Evolutionary conservation across 805 yeast species (phyloP), one percentile per base, ranked within the genome.

Genomic region (Kodamaea jinghongensis): DNA sequence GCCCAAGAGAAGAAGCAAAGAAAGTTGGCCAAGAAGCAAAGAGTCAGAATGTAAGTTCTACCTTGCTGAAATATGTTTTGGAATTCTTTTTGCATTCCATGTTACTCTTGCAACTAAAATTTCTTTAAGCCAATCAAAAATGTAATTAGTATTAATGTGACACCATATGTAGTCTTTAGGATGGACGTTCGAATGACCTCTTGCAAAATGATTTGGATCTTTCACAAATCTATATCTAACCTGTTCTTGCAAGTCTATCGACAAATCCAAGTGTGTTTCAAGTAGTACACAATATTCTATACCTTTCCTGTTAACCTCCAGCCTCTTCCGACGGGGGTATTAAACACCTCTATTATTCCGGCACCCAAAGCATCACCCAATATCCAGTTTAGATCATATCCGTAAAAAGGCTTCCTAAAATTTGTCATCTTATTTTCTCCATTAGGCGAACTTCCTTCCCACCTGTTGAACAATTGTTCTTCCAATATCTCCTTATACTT

Each of bases 1-100:
- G 87, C 83, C 61, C 71, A 71, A 49, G 95, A 86, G 51, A 87
- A 83, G 71, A 87, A 81, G 63, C 86, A 82, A 58, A 81, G 88
- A 69, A 86, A 86, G 65, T 66, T 67, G 58, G 74, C 69, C 65
- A 81, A 75, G 63, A 80, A 78, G 64, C 82, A 83, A 63, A 79
- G 73, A 51, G 55, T 63, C 28, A 64, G 62, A 50, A 42, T 44
- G 48, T 47, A 47, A 28, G 16, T 20, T 20, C 8, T n/a, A n/a
- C 5, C 23, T 20, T 20, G 23, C 8, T 20, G 23, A 5, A 8
- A 5, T 20, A 6, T 20, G 23, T 8, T 20, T 8, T 20, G 23
- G 23, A n/a, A n/a, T n/a, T n/a, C n/a, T n/a, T n/a, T n/a, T n/a
- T n/a, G n/a, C n/a, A n/a, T n/a, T n/a, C n/a, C n/a, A n/a, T n/a